Evolutionary conservation across 2,329 filamentous ascomycete genomes (phyloP).

Genomic region (Alternaria consortialis): DNA sequence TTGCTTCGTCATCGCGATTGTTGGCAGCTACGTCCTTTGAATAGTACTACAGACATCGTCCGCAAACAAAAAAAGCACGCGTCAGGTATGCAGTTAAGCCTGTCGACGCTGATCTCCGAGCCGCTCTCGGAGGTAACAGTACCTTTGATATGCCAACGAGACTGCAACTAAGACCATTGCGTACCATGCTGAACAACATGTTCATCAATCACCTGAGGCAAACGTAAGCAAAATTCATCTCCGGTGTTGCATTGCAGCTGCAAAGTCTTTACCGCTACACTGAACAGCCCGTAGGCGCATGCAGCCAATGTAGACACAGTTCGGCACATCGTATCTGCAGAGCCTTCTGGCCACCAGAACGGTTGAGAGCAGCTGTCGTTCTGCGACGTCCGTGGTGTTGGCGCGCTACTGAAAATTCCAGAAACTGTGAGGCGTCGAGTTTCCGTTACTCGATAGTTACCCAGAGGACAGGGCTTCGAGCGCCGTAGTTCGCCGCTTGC

Average conservation of each 20-base stretch:
- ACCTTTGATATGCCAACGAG: conserved; percentile 10
- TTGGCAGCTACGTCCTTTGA: neutral
- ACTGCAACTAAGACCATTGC: conserved; percentile 2
- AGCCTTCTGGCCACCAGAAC: conserved; percentile 9
- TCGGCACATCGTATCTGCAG: conserved; percentile 14
- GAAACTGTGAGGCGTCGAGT: conserved; percentile 16
- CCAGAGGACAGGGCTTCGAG: conserved; percentile 27
- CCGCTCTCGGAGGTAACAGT: neutral
- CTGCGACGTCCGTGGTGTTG: conserved; percentile 16
- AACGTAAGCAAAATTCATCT: conserved; percentile 29
- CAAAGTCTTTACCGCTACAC: conserved; percentile 19
- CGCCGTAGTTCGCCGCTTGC: conserved; percentile 24
- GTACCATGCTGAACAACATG: conserved; percentile 14
- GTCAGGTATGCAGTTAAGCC: neutral
- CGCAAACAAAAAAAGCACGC: neutral
- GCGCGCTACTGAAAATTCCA: conserved; percentile 23
- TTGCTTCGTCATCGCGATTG: neutral
- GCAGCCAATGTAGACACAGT: conserved; percentile 18
- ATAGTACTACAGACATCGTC: neutral
- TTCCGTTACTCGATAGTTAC: conserved; percentile 49
- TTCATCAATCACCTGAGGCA: conserved; percentile 1
- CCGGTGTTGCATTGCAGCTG: conserved; percentile 14
- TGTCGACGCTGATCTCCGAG: conserved; percentile 4
- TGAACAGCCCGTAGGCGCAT: conserved; percentile 1
- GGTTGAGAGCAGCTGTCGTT: conserved; percentile 11